Evolutionary conservation across 208 protist genomes (phyloP).

Genomic region (Acanthamoeba sp.): DNA sequence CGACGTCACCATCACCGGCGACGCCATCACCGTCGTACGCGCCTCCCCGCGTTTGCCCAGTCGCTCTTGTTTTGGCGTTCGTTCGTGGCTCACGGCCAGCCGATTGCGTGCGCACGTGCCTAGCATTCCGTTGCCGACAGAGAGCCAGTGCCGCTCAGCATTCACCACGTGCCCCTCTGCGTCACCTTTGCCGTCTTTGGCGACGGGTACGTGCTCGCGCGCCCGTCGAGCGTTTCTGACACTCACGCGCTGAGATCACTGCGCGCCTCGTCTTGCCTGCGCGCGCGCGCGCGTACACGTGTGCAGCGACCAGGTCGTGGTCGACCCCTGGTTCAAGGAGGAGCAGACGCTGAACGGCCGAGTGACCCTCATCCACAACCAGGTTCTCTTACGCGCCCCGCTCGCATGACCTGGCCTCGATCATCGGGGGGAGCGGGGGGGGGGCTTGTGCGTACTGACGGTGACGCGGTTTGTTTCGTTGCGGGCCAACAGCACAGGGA

Average conservation of each 20-base stretch:
- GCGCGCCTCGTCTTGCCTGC: too few species aligned
- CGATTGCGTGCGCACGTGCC: too few species aligned
- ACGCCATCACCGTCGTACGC: slow-evolving; percentile 85
- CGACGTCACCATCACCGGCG: slow-evolving; percentile 94
- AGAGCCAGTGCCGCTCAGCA: slow-evolving; percentile 95
- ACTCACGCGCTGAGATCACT: too few species aligned
- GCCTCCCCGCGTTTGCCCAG: neutral
- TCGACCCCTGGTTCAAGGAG: slow-evolving; percentile 89
- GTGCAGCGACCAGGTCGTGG: slow-evolving; percentile 73
- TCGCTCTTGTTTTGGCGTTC: neutral
- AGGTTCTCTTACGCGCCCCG: neutral
- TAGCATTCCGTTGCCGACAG: slow-evolving; percentile 93
- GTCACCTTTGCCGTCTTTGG: slow-evolving; percentile 90
- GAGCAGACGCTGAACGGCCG: slow-evolving; percentile 84
- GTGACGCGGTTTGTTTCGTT: neutral
- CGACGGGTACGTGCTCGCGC: slow-evolving; percentile 15
- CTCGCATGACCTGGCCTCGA: too few species aligned
- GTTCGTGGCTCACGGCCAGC: too few species aligned
- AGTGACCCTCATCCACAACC: slow-evolving; percentile 87
- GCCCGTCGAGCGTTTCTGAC: too few species aligned
- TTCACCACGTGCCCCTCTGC: slow-evolving; percentile 95
- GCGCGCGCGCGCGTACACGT: neutral
- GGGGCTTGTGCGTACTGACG: too few species aligned
- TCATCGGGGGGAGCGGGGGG: too few species aligned
- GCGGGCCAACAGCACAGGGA: slow-evolving; percentile 78